phyloP scores from a whole-genome alignment of 2,329 filamentous ascomycete genomes.

The Colletotrichum sidae region DNA sequence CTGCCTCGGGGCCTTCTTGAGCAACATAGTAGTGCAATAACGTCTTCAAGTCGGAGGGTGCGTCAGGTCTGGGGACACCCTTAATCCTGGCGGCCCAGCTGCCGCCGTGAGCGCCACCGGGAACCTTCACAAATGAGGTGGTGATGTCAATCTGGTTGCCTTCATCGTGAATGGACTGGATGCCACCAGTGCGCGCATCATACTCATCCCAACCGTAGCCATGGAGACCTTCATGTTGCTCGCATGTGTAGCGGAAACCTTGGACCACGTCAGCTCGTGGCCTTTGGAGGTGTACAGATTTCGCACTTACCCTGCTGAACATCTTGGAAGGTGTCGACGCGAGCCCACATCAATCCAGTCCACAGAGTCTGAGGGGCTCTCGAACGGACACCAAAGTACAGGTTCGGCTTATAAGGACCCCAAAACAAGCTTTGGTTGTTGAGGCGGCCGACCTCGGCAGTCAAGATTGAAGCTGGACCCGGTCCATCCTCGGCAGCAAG shows the following conservation, averaged over 20 bases:
- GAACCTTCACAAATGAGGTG: slow-evolving; percentile 93
- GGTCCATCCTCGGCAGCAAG: slow-evolving; percentile 35
- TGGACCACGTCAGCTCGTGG: neutral
- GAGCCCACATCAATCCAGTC: slow-evolving; percentile 89
- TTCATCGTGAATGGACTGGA: slow-evolving; percentile 90
- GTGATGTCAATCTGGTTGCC: slow-evolving; percentile 91
- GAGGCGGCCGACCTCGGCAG: slow-evolving; percentile 61
- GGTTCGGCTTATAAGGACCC: slow-evolving; percentile 93
- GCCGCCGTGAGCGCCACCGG: slow-evolving; percentile 85
- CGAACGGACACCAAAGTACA: slow-evolving; percentile 93
- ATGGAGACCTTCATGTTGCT: slow-evolving; percentile 92
- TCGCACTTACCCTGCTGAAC: slow-evolving; percentile 84
- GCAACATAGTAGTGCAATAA: slow-evolving; percentile 85
- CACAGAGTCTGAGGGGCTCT: slow-evolving; percentile 84
- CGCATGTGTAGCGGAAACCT: slow-evolving; percentile 95
- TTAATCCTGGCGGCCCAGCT: slow-evolving; percentile 93
- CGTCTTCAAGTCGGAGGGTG: slow-evolving; percentile 74
- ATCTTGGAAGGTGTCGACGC: slow-evolving; percentile 81
- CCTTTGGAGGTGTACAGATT: neutral
- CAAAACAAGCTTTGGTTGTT: slow-evolving; percentile 91
- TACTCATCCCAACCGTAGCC: slow-evolving; percentile 99
- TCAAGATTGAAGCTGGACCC: slow-evolving; percentile 51
- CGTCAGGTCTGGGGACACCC: slow-evolving; percentile 80
- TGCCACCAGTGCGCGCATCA: slow-evolving; percentile 86
- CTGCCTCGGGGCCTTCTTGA: slow-evolving; percentile 78